Conservation (phyloP, 169 alveolate genomes). For the Theileria parva region DNA sequence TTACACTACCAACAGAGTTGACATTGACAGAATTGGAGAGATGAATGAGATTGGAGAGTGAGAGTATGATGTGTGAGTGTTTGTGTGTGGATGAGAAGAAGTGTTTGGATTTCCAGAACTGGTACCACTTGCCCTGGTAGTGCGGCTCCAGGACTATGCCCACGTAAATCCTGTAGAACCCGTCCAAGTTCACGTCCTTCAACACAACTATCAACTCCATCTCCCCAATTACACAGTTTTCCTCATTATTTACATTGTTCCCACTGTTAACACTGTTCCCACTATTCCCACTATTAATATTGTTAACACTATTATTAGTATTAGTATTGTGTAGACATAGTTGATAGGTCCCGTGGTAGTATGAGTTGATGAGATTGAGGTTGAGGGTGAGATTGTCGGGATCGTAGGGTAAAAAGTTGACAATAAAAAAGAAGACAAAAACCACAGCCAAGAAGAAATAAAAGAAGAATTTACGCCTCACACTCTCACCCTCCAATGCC, state of each 20-base stretch:
- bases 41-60: too few species aligned
- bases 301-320: too few species aligned
- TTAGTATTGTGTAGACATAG: slow-evolving; percentile 30
- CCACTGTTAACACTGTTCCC: too few species aligned
- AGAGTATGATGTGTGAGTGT: too few species aligned
- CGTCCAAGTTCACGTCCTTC: slow-evolving; percentile 29
- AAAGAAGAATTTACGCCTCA: neutral
- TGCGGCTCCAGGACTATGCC: slow-evolving; percentile 38
- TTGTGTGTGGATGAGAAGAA: slow-evolving; percentile 5
- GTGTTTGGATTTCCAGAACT: slow-evolving; percentile 4
- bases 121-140: slow-evolving; percentile 27
- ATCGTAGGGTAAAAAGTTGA: neutral
- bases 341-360: slow-evolving; percentile 46
- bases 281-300: too few species aligned
- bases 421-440: slow-evolving; percentile 3
- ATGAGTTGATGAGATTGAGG: slow-evolving; percentile 17
- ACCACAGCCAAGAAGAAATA: slow-evolving; percentile 15
- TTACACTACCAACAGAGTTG: too few species aligned
- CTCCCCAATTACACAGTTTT: slow-evolving; percentile 24
- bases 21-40: too few species aligned
- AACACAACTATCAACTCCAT: slow-evolving; percentile 43
- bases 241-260: neutral
- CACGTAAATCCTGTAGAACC: slow-evolving; percentile 23
- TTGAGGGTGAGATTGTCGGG: neutral
- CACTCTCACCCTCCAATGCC: neutral